phyloP scores from a whole-genome alignment of 768 basidiomycete genomes.

The Panaeolus cyanescens region DNA sequence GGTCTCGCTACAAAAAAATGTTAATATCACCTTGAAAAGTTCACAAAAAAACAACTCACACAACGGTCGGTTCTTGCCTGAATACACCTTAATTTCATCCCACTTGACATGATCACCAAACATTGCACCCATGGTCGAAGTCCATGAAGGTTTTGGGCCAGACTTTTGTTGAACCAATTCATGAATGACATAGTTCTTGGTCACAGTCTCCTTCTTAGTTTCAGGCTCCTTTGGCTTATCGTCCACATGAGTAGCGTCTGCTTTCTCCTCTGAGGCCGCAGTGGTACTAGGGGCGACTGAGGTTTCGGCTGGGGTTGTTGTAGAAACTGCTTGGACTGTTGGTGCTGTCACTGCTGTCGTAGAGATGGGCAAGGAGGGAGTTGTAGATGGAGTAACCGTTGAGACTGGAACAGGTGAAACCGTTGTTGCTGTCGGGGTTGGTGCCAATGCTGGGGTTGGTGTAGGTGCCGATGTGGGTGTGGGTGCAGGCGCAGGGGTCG shows the following conservation, averaged over 20 bases:
- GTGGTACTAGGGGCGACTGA: neutral
- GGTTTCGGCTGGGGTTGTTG: slow-evolving; percentile 7
- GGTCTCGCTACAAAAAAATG: slow-evolving; percentile 54
- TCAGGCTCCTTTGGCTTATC: slow-evolving; percentile 23
- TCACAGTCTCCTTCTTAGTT: slow-evolving; percentile 48
- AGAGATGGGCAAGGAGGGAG: too few species aligned
- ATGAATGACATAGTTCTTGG: slow-evolving; percentile 74
- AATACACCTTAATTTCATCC: slow-evolving; percentile 69
- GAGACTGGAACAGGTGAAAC: neutral
- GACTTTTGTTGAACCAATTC: slow-evolving; percentile 52
- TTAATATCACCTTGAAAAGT: neutral
- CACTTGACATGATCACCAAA: slow-evolving; percentile 87
- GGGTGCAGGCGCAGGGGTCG: neutral
- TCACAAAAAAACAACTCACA: slow-evolving; percentile 33
- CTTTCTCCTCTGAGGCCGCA: neutral
- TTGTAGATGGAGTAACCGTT: too few species aligned
- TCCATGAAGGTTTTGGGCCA: slow-evolving; percentile 58
- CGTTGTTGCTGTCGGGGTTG: slow-evolving; percentile 5
- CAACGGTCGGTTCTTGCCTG: slow-evolving; percentile 64
- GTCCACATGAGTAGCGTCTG: neutral
- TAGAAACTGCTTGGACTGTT: slow-evolving; percentile 1
- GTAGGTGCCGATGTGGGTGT: neutral
- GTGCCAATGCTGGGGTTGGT: slow-evolving; percentile 1
- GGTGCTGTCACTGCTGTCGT: too few species aligned
- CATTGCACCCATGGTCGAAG: slow-evolving; percentile 76